phyloP scores from a whole-genome alignment of 2,329 filamentous ascomycete genomes.

The Penicillium sp. region DNA sequence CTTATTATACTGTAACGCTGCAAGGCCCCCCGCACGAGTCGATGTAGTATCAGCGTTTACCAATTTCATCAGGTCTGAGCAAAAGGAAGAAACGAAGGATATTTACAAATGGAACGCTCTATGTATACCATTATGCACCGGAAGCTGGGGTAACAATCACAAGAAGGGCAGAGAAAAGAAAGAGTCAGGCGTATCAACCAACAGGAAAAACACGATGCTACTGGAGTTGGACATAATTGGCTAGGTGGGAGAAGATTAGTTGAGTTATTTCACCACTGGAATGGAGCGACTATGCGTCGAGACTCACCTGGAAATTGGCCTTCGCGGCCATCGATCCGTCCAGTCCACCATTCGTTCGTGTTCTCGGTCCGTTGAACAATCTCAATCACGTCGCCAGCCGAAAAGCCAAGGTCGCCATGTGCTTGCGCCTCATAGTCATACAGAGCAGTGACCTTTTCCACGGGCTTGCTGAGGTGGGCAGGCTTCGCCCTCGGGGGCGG shows the following conservation, averaged over 20 bases:
- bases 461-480: conserved; percentile 68
- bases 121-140: conserved; percentile 29
- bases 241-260: conserved; percentile 20
- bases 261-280: conserved; percentile 21
- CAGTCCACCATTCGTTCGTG: conserved; percentile 97
- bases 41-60: conserved; percentile 5
- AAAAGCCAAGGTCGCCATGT: conserved; percentile 90
- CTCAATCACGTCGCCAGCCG: conserved; percentile 85
- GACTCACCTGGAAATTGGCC: conserved; percentile 92
- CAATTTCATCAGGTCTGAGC: conserved; percentile 12
- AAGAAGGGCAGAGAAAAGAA: conserved; percentile 8
- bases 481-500: conserved; percentile 84
- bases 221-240: conserved; percentile 45
- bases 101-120: conserved; percentile 32
- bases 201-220: conserved; percentile 15
- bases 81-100: conserved; percentile 20
- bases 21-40: neutral
- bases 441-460: conserved; percentile 83
- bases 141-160: neutral
- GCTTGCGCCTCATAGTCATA: conserved; percentile 98
- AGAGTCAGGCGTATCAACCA: neutral
- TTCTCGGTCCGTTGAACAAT: conserved; percentile 82
- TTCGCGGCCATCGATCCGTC: conserved; percentile 75
- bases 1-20: conserved; percentile 2
- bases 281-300: no score